Conservation (phyloP, 345 rosid genomes). For the Heritiera littoralis region DNA sequence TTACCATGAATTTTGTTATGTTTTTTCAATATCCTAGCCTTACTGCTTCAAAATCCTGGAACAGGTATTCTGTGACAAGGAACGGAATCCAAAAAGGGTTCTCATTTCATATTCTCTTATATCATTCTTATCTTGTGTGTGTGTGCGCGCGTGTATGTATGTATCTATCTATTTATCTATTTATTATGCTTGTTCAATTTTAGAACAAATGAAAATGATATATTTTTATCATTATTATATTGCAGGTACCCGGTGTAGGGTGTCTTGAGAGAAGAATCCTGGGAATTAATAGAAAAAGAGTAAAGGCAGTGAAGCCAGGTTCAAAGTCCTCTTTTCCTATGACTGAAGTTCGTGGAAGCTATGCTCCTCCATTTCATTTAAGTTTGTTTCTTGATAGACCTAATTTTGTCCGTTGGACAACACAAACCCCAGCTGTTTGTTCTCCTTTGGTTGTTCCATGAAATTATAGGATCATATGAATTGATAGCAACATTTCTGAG, state of each 20-base stretch:
- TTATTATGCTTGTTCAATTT: background rate
- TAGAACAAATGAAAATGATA: background rate
- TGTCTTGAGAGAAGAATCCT: conserved; percentile 87
- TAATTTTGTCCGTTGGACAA: background rate
- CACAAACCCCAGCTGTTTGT: background rate
- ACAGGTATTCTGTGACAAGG: conserved; percentile 88
- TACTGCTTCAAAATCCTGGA: conserved; percentile 19
- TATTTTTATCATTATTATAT: conserved; percentile 6
- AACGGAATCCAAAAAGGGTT: conserved; percentile 79
- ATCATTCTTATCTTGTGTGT: background rate
- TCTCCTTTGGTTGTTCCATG: conserved; percentile 5
- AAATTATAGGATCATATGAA: background rate
- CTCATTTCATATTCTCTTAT: conserved; percentile 15
- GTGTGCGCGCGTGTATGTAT: no score
- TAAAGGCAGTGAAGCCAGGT: conserved; percentile 95
- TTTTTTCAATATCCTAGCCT: conserved; percentile 17
- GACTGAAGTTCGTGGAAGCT: conserved; percentile 93
- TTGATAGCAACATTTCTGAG: background rate
- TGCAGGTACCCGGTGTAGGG: conserved; percentile 73
- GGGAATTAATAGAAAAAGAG: conserved; percentile 81
- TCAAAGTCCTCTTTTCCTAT: conserved; percentile 83
- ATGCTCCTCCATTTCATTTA: conserved; percentile 93
- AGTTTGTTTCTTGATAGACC: conserved; percentile 25
- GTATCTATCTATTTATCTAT: no score
- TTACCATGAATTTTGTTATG: background rate